Percentiles rank a stretch among this genome's conserved stretches.
Conservation (phyloP, 495 filamentous ascomycete species). For the Penicillium chermesinum region DNA sequence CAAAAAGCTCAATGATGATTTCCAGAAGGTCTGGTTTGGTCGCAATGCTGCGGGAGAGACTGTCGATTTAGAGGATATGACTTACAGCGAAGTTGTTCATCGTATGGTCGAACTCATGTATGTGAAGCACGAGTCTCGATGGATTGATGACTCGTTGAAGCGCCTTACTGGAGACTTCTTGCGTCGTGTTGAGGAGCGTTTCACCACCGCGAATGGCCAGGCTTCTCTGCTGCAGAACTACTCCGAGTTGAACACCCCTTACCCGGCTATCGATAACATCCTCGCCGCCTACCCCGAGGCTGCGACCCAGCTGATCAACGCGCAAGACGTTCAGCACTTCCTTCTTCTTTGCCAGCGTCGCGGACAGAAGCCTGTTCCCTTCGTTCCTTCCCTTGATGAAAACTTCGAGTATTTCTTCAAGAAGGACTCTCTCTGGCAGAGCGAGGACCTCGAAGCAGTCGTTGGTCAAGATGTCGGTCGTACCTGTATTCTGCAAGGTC, state of each 20-base stretch:
- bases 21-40: conserved; percentile 98
- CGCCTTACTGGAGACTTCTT: conserved; percentile 91
- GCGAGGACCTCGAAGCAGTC: conserved; percentile 92
- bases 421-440: conserved; percentile 99
- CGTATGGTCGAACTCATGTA: conserved; percentile 97
- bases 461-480: conserved; percentile 92
- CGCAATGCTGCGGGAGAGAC: conserved; percentile 70
- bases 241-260: conserved; percentile 79
- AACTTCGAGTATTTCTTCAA: conserved; percentile 99
- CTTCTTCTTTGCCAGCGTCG: conserved; percentile 86
- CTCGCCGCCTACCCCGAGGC: conserved; percentile 79
- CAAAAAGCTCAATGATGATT: conserved; percentile 95
- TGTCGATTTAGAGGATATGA: conserved; percentile 97
- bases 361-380: conserved; percentile 93
- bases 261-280: conserved; percentile 67
- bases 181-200: conserved; percentile 90
- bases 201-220: conserved; percentile 59
- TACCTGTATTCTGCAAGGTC: conserved; percentile 93
- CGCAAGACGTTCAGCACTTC: conserved; percentile 96
- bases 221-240: conserved; percentile 80
- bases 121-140: conserved; percentile 85
- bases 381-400: conserved; percentile 88
- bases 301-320: conserved; percentile 87
- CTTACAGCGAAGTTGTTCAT: conserved; percentile 84
- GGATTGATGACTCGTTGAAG: conserved; percentile 84